Percentiles rank a stretch among this genome's conserved stretches.
Evolutionary conservation across 2,329 filamentous ascomycete genomes (phyloP).

Genomic region (Aureobasidium sp.): DNA sequence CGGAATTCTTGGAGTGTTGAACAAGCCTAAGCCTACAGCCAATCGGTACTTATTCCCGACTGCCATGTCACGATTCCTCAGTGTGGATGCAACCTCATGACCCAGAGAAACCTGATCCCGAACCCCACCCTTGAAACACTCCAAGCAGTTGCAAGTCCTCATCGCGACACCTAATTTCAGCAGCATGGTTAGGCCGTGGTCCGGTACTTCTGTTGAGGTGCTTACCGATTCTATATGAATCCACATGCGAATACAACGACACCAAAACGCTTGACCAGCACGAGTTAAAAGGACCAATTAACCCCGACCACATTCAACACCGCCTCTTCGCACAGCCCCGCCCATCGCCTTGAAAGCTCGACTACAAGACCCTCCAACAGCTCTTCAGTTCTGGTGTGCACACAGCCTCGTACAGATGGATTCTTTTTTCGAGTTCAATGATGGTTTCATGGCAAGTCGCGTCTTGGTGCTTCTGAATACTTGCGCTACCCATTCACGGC

Average conservation of each 20-base stretch:
- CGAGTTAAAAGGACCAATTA: slow-evolving; percentile 13
- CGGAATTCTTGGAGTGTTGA: slow-evolving; percentile 12
- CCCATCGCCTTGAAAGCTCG: background rate
- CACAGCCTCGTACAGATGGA: slow-evolving; percentile 1
- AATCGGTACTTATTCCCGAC: background rate
- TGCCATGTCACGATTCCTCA: slow-evolving; percentile 8
- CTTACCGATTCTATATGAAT: background rate
- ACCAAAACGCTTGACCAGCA: background rate
- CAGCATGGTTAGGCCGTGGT: slow-evolving; percentile 2
- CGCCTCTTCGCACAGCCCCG: slow-evolving; percentile 11
- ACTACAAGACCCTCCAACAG: slow-evolving; percentile 1
- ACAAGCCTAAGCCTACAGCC: slow-evolving; percentile 3
- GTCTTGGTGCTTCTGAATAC: background rate
- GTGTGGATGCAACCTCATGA: slow-evolving; percentile 14
- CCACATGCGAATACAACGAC: background rate
- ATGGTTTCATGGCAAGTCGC: slow-evolving; percentile 7
- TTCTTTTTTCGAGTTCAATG: slow-evolving; percentile 4
- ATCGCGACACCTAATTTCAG: slow-evolving; percentile 12
- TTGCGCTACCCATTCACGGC: slow-evolving; percentile 11
- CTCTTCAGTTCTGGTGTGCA: background rate
- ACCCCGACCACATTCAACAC: background rate
- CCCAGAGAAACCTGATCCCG: slow-evolving; percentile 6
- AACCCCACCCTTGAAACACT: slow-evolving; percentile 13
- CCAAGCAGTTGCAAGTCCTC: slow-evolving; percentile 1
- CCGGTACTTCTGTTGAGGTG: slow-evolving; percentile 11